Evolutionary conservation across 768 basidiomycete species (phyloP), one percentile per base, ranked within the genome.

Genomic region (Lactarius evosmus): DNA sequence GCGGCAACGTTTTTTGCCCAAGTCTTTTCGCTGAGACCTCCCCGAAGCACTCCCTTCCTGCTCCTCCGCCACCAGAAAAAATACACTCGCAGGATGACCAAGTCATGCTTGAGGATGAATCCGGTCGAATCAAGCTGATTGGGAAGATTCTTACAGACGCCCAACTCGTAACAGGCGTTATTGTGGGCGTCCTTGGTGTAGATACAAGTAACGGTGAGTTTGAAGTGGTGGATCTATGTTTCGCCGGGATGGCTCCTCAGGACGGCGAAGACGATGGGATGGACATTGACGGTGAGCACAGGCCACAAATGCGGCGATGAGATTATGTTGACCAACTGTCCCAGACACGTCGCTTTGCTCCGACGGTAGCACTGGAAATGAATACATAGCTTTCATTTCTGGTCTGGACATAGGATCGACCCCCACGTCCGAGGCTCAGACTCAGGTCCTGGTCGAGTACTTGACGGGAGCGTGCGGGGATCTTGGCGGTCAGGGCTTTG

Each of bases 51-150:
- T 92, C 93, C 56, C 85, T 97, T 67, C 89, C 91, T 8, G 85
- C 92, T 0, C 95, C 93, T 0, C 88, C 93, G 5, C 89, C 85
- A 3, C 78, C 79, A 56, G 71, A 77, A 5, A 96, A 95, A 74
- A 87, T 89, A 71, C 84, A 81, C 70, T 95, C 93, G 1, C 75
- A 78, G 0, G 83, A 87, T 44, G 97, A 99, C 71, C 83, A 77
- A 63, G 75, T 95, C 32, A 93, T 93, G 85, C 80, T 99, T 0
- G 97, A 99, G 75, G 97, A 99, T 73, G 97, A 98, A 75, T 93
- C 90, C 2, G 97, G 97, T 0, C 85, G 97, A 34, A 89, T 99
- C 44, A 82, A 83, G 52, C 84, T 99, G 17, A 91, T 95, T 0
- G 97, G 97, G 6, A 83, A 87, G 6, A 78, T 77, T 36, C 75